Evolutionary conservation across 202 grass and related monocot genomes (phyloP).

Genomic region (Zizania palustris): DNA sequence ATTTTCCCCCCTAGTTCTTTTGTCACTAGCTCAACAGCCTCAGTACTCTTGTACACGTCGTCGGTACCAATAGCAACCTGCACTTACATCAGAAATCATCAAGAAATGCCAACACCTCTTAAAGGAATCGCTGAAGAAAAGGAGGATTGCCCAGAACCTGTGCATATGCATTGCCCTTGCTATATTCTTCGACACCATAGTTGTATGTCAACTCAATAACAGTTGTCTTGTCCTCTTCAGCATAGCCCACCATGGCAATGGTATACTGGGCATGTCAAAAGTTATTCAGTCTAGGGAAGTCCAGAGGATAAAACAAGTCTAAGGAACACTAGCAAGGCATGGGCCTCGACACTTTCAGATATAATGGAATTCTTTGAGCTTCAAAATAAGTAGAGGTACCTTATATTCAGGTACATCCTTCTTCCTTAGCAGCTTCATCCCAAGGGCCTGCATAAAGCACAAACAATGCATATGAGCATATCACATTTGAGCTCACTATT

Average conservation of each 20-base stretch:
- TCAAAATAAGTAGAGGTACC: constrained; percentile 49
- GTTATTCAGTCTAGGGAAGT: constrained; percentile 19
- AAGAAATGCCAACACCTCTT: constrained; percentile 33
- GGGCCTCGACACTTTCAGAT: not conserved
- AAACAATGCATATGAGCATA: constrained; percentile 14
- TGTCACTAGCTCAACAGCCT: constrained; percentile 64
- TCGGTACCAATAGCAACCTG: constrained; percentile 95
- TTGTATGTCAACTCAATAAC: constrained; percentile 95
- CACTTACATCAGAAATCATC: not conserved
- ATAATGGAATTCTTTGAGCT: not conserved
- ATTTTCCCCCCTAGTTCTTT: constrained; percentile 94
- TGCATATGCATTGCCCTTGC: constrained; percentile 95
- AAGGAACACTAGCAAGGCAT: not conserved
- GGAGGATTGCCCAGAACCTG: constrained; percentile 53
- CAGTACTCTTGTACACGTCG: constrained; percentile 92
- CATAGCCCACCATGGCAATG: constrained; percentile 93
- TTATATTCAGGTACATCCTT: constrained; percentile 88
- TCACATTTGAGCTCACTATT: not conserved
- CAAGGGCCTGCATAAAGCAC: constrained; percentile 65
- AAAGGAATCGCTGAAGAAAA: not conserved
- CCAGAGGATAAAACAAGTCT: constrained; percentile 21
- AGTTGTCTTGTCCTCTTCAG: constrained; percentile 74
- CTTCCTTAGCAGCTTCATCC: constrained; percentile 92
- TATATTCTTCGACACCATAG: constrained; percentile 88
- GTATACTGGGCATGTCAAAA: constrained; percentile 61